Evolutionary conservation across 2,329 filamentous ascomycete species (phyloP), one percentile per base, ranked within the genome.

Genomic region (Verticillium longisporum): DNA sequence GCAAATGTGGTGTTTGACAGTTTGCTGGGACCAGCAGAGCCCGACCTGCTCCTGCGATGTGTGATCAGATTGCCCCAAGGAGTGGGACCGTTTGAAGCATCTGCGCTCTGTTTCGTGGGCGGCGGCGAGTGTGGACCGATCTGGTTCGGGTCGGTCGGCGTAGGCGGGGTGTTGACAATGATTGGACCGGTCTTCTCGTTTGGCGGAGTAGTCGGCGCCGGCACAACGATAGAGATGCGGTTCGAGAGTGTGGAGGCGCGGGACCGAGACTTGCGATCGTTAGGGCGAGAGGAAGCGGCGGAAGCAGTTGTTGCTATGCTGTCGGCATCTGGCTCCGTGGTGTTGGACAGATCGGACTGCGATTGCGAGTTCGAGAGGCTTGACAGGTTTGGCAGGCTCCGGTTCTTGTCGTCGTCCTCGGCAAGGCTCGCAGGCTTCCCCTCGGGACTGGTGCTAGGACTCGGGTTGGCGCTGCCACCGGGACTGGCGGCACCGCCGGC

Each of bases 1-100:
- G 84, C 86, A 60, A 84, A 82, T 65, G 87, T 87, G 57, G 87
- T 87, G 65, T 85, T 92, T 36, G 93, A 96, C 41, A 97, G 82
- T 76, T 96, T 97, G 81, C 92, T 97, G 36, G 92, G 93, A 54
- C 82, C 83, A 63, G 74, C 75, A 64, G 82, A 84, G 69, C 77
- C 77, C 79, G 86, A 81, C 69, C 80, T 79, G 63, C 71, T 72
- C 66, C 82, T 78, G 68, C 80, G 75, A 63, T 93, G 90, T 61
- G 88, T 85, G 75, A 88, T 91, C 85, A 91, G 90, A 69, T 84
- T 88, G 69, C 85, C 86, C 66, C 86, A 83, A 41, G 84, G 79
- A 65, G 88, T 86, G 63, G 66, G 67, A 36, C 61, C 66, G 41
- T 68, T 56, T 41, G 56, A 64, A 56, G 73, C 69, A 38, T 71